phyloP scores from a whole-genome alignment of 2,329 filamentous ascomycete genomes.

The Ceratocystis ficicola region DNA sequence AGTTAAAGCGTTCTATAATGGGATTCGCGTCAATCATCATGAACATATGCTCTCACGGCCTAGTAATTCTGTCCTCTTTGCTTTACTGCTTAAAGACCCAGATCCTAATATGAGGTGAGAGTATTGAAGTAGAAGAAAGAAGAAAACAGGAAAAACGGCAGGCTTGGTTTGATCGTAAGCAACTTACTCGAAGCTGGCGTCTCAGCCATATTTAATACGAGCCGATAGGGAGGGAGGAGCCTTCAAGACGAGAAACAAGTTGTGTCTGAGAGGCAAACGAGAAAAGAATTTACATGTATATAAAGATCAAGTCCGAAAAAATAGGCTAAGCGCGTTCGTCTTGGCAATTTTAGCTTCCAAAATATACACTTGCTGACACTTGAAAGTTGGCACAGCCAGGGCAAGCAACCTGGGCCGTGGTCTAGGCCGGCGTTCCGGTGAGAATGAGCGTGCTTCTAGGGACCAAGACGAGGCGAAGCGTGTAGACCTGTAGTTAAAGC shows the following conservation, averaged over 20 bases:
- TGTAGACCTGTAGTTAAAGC: not conserved
- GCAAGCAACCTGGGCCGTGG: not conserved
- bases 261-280: not conserved
- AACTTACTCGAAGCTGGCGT: constrained; percentile 22
- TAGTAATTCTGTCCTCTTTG: not conserved
- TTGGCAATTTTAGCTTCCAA: not conserved
- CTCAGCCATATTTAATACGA: constrained; percentile 20
- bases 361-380: not conserved
- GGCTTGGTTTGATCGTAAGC: not conserved
- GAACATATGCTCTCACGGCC: not conserved
- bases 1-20: constrained; percentile 21
- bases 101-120: not conserved
- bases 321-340: not conserved
- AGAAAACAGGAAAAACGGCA: not conserved
- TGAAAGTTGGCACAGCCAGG: not conserved
- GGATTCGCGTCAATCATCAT: constrained; percentile 17
- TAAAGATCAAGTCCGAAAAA: not conserved
- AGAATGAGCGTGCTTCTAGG: constrained; percentile 1
- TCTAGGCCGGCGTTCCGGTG: not conserved
- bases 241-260: not conserved
- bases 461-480: constrained; percentile 7
- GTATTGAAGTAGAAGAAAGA: not conserved
- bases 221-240: not conserved
- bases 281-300: constrained; percentile 8
- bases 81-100: not conserved